phyloP scores from a whole-genome alignment of 495 filamentous ascomycete genomes.

The Aspergillus funiculosus region DNA sequence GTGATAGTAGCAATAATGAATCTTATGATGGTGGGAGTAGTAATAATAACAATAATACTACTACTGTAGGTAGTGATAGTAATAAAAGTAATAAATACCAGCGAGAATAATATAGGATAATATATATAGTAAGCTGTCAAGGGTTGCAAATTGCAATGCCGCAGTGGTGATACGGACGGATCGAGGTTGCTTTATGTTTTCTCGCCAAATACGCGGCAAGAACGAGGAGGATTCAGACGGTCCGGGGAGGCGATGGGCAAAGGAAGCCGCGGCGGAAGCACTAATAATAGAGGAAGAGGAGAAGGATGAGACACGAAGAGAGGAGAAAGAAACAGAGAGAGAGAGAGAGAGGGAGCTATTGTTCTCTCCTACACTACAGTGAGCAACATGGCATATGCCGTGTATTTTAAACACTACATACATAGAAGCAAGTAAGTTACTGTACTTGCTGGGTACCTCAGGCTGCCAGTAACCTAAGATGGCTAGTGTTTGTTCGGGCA shows the following conservation, averaged over 20 bases:
- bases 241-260: background rate
- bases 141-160: background rate
- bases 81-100: conserved; percentile 11
- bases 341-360: background rate
- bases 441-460: conserved; percentile 3
- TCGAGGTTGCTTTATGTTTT: conserved; percentile 3
- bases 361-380: background rate
- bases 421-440: background rate
- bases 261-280: conserved; percentile 1
- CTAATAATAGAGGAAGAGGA: conserved; percentile 5
- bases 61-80: conserved; percentile 2
- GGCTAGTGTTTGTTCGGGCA: conserved; percentile 7
- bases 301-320: background rate
- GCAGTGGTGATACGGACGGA: conserved; percentile 14
- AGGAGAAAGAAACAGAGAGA: conserved; percentile 4
- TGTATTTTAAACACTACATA: conserved; percentile 14
- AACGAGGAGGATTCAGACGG: background rate
- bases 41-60: too few species aligned
- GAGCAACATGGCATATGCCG: conserved; percentile 11
- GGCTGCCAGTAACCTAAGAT: conserved; percentile 9
- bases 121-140: conserved; percentile 18
- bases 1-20: background rate
- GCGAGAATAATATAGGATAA: conserved; percentile 11
- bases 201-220: background rate
- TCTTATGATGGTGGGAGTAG: conserved; percentile 1